These are phyloP conservation scores for Aspergillus sclerotiicarbonarius DNA, from an alignment of 495 filamentous ascomycete species.

Conservation along the genomic window DNA sequence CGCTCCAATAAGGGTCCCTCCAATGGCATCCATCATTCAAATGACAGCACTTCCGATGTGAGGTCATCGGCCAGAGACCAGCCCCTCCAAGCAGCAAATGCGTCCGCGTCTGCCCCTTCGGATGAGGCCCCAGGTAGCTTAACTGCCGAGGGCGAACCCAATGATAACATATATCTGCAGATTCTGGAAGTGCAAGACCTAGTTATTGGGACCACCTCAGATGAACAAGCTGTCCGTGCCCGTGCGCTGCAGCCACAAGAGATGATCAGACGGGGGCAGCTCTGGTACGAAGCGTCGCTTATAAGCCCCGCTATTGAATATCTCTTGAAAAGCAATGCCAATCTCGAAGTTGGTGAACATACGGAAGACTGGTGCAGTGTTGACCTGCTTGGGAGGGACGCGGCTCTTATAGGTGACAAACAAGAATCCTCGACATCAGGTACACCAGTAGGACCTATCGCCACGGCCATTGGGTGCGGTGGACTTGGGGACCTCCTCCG, in stretches of 20 bases:
- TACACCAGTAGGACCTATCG: constrained; percentile 13
- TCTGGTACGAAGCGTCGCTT: constrained; percentile 48
- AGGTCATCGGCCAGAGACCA: not conserved
- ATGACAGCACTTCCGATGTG: not conserved
- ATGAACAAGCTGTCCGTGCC: constrained; percentile 21
- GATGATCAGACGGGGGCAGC: constrained; percentile 32
- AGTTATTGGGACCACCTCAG: constrained; percentile 12
- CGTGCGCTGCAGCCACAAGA: constrained; percentile 18
- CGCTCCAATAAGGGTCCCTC: constrained; percentile 6
- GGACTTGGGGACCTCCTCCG: constrained; percentile 33
- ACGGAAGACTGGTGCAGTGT: constrained; percentile 27
- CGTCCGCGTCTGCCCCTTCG: not conserved
- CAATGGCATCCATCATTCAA: not conserved
- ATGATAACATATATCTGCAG: constrained; percentile 32
- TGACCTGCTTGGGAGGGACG: constrained; percentile 28
- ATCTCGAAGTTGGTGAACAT: constrained; percentile 32
- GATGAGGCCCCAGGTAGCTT: not conserved
- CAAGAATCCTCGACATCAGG: not conserved
- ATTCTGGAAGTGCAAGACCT: constrained; percentile 45
- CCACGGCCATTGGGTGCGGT: constrained; percentile 26
- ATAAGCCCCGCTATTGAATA: constrained; percentile 28
- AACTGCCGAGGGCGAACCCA: not conserved
- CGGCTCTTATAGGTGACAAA: constrained; percentile 6
- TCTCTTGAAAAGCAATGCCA: constrained; percentile 27
- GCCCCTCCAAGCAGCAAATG: not conserved